A percentile compares a stretch with the other conserved stretches of the same genome.
Evolutionary conservation across 1,284 basidiomycete genomes (phyloP).

Genomic region (Sporisorium scitamineum): DNA sequence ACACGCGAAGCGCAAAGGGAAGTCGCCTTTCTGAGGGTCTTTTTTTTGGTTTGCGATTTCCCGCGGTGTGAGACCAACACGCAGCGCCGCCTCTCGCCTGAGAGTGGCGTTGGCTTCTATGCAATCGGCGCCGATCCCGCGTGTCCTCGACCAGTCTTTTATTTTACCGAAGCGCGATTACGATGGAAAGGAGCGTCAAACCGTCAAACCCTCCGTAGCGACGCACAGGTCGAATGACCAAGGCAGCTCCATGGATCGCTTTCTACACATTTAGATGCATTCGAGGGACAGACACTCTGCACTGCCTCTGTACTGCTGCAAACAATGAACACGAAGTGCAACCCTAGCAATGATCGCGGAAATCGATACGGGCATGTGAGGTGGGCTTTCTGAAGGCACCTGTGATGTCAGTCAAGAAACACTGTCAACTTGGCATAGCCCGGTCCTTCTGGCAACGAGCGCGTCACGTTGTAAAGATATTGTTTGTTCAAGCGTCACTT

Average conservation of each 20-base stretch:
- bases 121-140: slow-evolving; percentile 19
- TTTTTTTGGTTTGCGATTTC: neutral
- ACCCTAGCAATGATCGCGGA: neutral
- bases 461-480: neutral
- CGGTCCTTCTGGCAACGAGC: neutral
- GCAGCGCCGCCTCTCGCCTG: neutral
- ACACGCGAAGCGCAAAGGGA: neutral
- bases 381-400: neutral
- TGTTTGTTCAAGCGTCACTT: neutral
- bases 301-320: neutral
- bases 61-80: slow-evolving; percentile 13
- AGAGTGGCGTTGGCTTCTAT: slow-evolving; percentile 9
- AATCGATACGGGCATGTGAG: neutral
- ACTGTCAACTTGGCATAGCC: neutral
- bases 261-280: too few relatives aligned
- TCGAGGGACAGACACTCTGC: neutral
- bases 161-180: neutral
- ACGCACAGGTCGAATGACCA: too few relatives aligned
- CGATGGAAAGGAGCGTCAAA: neutral
- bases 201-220: neutral
- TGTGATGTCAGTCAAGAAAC: neutral
- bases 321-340: neutral
- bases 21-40: neutral
- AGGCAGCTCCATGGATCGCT: too few relatives aligned
- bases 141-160: neutral